A percentile compares a stretch with the other conserved stretches of the same genome.
These are phyloP conservation scores for Trichosporon ovoides DNA, from an alignment of 1,284 basidiomycete genomes.

Conservation along the genomic window DNA sequence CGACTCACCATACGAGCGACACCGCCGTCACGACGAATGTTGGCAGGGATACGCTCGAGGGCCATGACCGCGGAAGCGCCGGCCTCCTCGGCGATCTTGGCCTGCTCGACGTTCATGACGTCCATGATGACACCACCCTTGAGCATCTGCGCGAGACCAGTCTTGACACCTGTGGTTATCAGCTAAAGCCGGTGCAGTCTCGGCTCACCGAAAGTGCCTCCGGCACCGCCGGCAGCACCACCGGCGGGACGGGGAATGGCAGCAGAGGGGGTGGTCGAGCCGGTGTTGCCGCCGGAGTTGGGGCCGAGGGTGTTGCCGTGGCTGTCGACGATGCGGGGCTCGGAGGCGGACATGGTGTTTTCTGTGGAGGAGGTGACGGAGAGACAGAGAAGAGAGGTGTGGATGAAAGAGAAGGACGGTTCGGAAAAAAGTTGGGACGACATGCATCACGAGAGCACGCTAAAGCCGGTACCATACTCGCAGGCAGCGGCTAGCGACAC, in stretches of 20 bases:
- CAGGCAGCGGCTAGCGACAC: too few relatives aligned
- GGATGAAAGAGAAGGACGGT: not conserved
- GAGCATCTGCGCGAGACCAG: slow-evolving; percentile 88
- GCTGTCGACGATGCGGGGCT: slow-evolving; percentile 20
- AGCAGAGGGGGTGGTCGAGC: slow-evolving; percentile 11
- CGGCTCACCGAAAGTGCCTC: slow-evolving; percentile 63
- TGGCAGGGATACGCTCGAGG: slow-evolving; percentile 92
- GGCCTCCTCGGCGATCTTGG: slow-evolving; percentile 94
- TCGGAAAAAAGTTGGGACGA: not conserved
- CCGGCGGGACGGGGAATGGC: slow-evolving; percentile 15
- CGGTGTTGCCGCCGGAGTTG: slow-evolving; percentile 9
- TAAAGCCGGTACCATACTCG: too few relatives aligned
- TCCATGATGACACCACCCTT: slow-evolving; percentile 87
- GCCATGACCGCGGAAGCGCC: slow-evolving; percentile 99
- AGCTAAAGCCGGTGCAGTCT: too few relatives aligned
- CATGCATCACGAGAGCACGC: too few relatives aligned
- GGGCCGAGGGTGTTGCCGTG: slow-evolving; percentile 7
- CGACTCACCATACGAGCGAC: slow-evolving; percentile 86
- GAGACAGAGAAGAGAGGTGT: not conserved
- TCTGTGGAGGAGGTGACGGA: not conserved
- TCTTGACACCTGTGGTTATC: slow-evolving; percentile 62
- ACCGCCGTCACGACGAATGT: slow-evolving; percentile 83
- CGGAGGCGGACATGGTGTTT: slow-evolving; percentile 16
- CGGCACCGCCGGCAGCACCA: slow-evolving; percentile 46
- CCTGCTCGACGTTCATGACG: slow-evolving; percentile 58